Percentiles rank a stretch among this genome's conserved stretches.
phyloP scores from a whole-genome alignment of 2,329 filamentous ascomycete species.

The Colletotrichum liaoningense region DNA sequence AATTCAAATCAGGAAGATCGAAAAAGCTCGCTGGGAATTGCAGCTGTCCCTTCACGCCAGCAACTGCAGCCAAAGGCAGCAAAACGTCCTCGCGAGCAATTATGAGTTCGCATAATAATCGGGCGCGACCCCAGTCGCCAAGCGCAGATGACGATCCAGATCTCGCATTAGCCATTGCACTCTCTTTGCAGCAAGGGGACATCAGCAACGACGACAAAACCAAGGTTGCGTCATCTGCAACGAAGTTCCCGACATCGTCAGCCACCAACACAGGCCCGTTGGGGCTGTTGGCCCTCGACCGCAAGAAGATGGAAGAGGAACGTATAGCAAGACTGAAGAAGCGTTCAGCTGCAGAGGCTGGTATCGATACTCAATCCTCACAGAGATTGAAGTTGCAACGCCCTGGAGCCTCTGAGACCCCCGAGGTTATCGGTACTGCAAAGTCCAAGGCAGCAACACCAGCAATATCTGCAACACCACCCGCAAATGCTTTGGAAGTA shows the following conservation, averaged over 20 bases:
- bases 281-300: slow-evolving; percentile 70
- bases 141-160: slow-evolving; percentile 66
- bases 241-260: background rate
- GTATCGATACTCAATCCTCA: slow-evolving; percentile 20
- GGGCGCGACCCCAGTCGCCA: slow-evolving; percentile 4
- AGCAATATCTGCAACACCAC: background rate
- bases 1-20: background rate
- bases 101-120: slow-evolving; percentile 6
- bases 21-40: background rate
- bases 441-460: background rate
- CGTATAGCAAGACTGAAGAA: slow-evolving; percentile 78
- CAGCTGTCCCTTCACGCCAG: background rate
- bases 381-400: slow-evolving; percentile 37
- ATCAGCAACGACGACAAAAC: background rate
- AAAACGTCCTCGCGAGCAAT: background rate
- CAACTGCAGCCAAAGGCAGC: background rate
- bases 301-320: slow-evolving; percentile 88
- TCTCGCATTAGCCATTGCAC: slow-evolving; percentile 68
- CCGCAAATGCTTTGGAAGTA: slow-evolving; percentile 38
- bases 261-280: slow-evolving; percentile 35
- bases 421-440: background rate
- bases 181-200: slow-evolving; percentile 59
- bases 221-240: background rate
- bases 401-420: background rate
- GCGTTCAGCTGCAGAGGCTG: slow-evolving; percentile 42